Evolutionary conservation across 31 red algal genomes (phyloP), one percentile per base, ranked within the genome.

Genomic region (Endocladia muricata): DNA sequence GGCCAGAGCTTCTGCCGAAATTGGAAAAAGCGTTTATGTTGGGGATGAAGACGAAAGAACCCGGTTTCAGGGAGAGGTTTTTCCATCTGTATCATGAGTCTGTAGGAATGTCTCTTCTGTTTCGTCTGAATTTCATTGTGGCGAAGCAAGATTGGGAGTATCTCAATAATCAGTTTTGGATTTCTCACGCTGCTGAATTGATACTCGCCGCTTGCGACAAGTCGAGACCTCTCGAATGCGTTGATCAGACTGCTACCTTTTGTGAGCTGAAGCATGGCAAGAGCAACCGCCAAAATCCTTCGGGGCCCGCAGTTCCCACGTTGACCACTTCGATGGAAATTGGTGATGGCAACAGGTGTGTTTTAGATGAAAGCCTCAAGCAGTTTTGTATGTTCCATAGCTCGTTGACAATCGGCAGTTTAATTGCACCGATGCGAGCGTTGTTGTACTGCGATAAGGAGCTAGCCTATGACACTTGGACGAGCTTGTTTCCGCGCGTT

Each of bases 101-200:
- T 17, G 68, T 93, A 21, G 68, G 47, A 23, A 13, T 66, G 29
- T 83, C 79, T 36, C 83, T 86, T 47, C 35, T 70, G 1, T 39
- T 90, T 13, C 62, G 90, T 32, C 73, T 99, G 15, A 34, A 86
- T 15, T 95, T 76, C 55, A 83, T 99, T 55, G 22, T 95, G 8
- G 72, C 84, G 28, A 85, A 95, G 32, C 92, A 95, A 69, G 89
- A 93, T 52, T 96, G 97, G 93, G 92, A 95, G 70, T 66, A 65
- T 35, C 68, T 94, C 8, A 68, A 77, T 2, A 89, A 99, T 32
- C 85, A 83, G 30, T 91, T 92, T 19, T 99, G 96, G 96, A 89
- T 99, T 68, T 81, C 70, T 28, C 85, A 95, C 29, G 96, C 88
- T n/a, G 41, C 61, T 36, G 96, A 93, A 57, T 52, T 99, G 21